Conservation (phyloP, 345 rosid species). For the Leavenworthia alabamica region DNA sequence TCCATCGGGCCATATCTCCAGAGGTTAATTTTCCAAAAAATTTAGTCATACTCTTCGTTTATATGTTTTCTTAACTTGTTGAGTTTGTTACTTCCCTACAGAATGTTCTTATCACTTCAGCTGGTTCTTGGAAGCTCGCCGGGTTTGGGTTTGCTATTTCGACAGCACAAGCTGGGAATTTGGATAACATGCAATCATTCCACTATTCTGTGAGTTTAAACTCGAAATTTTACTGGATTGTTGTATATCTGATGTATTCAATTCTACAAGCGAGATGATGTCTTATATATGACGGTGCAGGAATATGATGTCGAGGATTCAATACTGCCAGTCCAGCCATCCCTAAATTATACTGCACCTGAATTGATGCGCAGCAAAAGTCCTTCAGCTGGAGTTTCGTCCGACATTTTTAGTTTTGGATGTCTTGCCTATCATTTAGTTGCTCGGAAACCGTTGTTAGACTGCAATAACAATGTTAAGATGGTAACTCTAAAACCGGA, state of each 20-base stretch:
- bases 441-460: constrained; percentile 79
- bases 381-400: constrained; percentile 62
- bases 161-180: constrained; percentile 52
- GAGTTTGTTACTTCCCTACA: constrained; percentile 28
- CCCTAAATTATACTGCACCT: constrained; percentile 88
- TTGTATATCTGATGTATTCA: not conserved
- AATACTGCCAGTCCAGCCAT: constrained; percentile 84
- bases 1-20: constrained; percentile 90
- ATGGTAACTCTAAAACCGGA: constrained; percentile 49
- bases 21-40: constrained; percentile 46
- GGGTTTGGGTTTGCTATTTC: constrained; percentile 90
- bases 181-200: constrained; percentile 54
- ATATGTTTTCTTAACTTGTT: not conserved
- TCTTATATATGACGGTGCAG: constrained; percentile 33
- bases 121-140: constrained; percentile 98
- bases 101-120: constrained; percentile 81
- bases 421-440: constrained; percentile 90
- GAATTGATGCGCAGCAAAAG: constrained; percentile 72
- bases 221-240: not conserved
- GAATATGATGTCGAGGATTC: constrained; percentile 98
- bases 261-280: not conserved
- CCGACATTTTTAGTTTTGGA: constrained; percentile 95
- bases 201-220: constrained; percentile 74
- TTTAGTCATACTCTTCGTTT: not conserved
- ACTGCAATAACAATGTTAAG: constrained; percentile 94